Evolutionary conservation across 169 alveolate genomes (phyloP).

Genomic region (Plasmodium gonderi): DNA sequence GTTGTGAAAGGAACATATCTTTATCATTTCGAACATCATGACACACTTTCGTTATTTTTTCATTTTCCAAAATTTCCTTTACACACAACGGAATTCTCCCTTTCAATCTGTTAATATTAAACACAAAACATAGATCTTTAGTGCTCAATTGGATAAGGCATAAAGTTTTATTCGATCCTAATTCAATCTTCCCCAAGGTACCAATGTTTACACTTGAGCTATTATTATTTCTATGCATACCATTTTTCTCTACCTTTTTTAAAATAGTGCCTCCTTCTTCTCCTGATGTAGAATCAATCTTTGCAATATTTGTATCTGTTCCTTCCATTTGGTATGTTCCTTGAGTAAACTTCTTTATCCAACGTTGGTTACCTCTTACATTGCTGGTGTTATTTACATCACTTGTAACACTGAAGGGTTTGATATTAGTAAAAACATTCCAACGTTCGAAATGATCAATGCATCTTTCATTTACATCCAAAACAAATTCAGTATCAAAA

Average conservation of each 20-base stretch:
- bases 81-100: slow-evolving; percentile 38
- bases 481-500: slow-evolving; percentile 44
- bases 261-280: background rate
- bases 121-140: slow-evolving; percentile 43
- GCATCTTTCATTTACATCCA: slow-evolving; percentile 15
- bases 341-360: too few relatives aligned
- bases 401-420: background rate
- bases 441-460: background rate
- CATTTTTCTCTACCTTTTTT: background rate
- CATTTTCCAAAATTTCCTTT: slow-evolving; percentile 36
- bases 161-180: slow-evolving; percentile 17
- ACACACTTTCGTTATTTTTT: slow-evolving; percentile 33
- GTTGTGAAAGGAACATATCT: slow-evolving; percentile 21
- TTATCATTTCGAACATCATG: slow-evolving; percentile 67
- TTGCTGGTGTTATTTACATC: too few relatives aligned
- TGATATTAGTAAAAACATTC: background rate
- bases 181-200: too few relatives aligned
- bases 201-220: too few relatives aligned
- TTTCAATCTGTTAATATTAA: slow-evolving; percentile 32
- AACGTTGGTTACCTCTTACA: too few relatives aligned
- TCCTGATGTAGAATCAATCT: too few relatives aligned
- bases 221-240: too few relatives aligned
- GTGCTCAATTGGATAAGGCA: slow-evolving; percentile 56
- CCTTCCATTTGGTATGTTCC: background rate
- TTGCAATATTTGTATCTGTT: background rate